Percentiles rank a stretch among this genome's conserved stretches.
These are phyloP conservation scores for Aspergillus luchuensis DNA, from an alignment of 2,329 filamentous ascomycete species.

Conservation along the genomic window DNA sequence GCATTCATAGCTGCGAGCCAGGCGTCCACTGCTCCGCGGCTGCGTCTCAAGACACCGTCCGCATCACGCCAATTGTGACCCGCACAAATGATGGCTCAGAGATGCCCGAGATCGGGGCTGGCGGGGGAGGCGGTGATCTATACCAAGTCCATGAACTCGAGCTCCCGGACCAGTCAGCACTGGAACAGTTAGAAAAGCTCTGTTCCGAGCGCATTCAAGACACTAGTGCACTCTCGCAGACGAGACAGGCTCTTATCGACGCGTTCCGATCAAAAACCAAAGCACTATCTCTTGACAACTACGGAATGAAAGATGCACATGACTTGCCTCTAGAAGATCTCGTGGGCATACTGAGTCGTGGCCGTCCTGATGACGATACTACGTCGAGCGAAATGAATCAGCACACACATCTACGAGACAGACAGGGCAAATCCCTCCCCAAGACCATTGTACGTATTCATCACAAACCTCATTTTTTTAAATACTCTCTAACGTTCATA, in stretches of 20 bases:
- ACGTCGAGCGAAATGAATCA: background rate
- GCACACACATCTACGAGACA: background rate
- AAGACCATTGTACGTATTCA: constrained; percentile 37
- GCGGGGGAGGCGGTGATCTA: constrained; percentile 77
- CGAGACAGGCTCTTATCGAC: constrained; percentile 32
- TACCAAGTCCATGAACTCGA: constrained; percentile 69
- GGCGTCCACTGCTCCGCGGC: constrained; percentile 52
- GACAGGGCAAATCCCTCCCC: constrained; percentile 22
- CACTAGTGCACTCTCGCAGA: constrained; percentile 28
- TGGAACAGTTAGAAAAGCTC: constrained; percentile 57
- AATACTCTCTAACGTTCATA: constrained; percentile 21
- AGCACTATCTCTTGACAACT: constrained; percentile 40
- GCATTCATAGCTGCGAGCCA: constrained; percentile 84
- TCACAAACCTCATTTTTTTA: background rate
- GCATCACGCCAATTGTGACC: constrained; percentile 76
- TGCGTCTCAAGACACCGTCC: constrained; percentile 60
- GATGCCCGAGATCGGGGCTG: constrained; percentile 72
- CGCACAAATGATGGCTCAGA: constrained; percentile 60
- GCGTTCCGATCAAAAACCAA: constrained; percentile 39
- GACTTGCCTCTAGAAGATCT: constrained; percentile 43
- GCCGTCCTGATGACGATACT: constrained; percentile 12
- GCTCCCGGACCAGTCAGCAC: constrained; percentile 50
- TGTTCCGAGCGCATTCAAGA: constrained; percentile 47
- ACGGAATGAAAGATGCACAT: constrained; percentile 40
- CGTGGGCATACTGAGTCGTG: constrained; percentile 33